Evolutionary conservation across 768 basidiomycete species (phyloP), one percentile per base, ranked within the genome.

Genomic region (Boletus huronensis): DNA sequence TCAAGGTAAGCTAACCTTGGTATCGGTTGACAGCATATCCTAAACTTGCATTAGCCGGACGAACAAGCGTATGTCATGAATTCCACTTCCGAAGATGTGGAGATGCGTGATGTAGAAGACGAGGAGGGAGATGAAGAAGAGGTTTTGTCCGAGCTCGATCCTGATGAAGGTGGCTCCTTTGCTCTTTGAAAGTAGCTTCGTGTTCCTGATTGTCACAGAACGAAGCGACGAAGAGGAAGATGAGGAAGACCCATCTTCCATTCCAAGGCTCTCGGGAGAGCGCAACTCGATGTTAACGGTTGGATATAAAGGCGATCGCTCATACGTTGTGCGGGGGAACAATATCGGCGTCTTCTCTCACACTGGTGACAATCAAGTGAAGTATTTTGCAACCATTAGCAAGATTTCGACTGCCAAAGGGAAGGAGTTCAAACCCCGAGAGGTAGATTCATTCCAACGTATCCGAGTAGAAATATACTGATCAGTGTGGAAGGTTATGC

Each of bases 271-370:
- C 16, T 75, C 78, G 38, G 86, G 86, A 26, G 86, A 85, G 29
- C 79, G 79, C 57, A 98, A 98, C 70, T 89, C 90, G 6, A 90
- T 93, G 58, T 80, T 98, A 35, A 91, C 90, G 4, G 86, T 98
- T 38, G 96, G 96, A 11, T 95, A 97, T 79, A 93, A 92, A 73
- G 91, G 93, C 55, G 94, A 97, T 64, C 80, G 95, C 28, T 93
- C 94, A 11, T 97, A 92, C 64, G 94, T 98, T 54, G 87, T 93
- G 34, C 85, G 94, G 42, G 95, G 94, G 38, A 88, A 84, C 72
- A 91, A 87, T 65, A 94, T 97, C 49, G 93, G 93, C 16, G 90
- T 94, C 25, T 97, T 95, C 76, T 85, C 81, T 52, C 89, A 89
- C 64, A 78, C 82, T 3, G 80, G 75, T 21, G 81, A 84, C 50